Evolutionary conservation across 1,139 yeast species (phyloP).

Genomic region (Suhomyces bokatorum): DNA sequence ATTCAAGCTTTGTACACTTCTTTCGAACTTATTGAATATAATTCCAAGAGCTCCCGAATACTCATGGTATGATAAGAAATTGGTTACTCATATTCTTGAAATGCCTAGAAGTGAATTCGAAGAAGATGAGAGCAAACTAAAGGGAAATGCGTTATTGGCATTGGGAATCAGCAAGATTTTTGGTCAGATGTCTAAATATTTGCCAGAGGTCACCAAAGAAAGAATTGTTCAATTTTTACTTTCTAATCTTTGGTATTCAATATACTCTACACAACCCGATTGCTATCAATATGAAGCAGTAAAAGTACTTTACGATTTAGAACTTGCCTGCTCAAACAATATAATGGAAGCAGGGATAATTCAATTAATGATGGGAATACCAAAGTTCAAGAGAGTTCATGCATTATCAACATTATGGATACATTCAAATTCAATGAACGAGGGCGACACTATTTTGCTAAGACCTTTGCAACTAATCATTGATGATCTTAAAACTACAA

Average conservation of each 20-base stretch:
- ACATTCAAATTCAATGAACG: constrained; percentile 48
- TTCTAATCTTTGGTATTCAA: constrained; percentile 48
- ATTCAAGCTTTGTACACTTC: constrained; percentile 11
- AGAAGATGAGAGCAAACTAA: constrained; percentile 7
- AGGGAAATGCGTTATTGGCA: constrained; percentile 27
- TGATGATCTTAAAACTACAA: constrained; percentile 51
- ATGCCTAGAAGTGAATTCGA: constrained; percentile 18
- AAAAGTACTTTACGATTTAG: constrained; percentile 49
- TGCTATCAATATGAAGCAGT: constrained; percentile 64
- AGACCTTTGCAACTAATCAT: constrained; percentile 69
- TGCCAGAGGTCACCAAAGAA: constrained; percentile 28
- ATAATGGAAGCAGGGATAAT: constrained; percentile 64
- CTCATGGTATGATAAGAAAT: constrained; percentile 15
- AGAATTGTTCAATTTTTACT: constrained; percentile 38
- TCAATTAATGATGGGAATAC: constrained; percentile 44
- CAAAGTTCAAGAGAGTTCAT: constrained; percentile 37
- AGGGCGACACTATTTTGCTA: constrained; percentile 49
- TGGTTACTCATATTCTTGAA: constrained; percentile 33
- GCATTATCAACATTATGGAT: constrained; percentile 63
- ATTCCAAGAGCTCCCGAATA: constrained; percentile 11
- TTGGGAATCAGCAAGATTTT: constrained; percentile 52
- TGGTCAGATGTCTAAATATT: constrained; percentile 31
- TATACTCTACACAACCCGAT: constrained; percentile 46
- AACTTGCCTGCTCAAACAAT: constrained; percentile 33
- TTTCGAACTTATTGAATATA: constrained; percentile 16